Conservation (phyloP, 176 grass and related monocot species). For the Musa troglodytarum region DNA sequence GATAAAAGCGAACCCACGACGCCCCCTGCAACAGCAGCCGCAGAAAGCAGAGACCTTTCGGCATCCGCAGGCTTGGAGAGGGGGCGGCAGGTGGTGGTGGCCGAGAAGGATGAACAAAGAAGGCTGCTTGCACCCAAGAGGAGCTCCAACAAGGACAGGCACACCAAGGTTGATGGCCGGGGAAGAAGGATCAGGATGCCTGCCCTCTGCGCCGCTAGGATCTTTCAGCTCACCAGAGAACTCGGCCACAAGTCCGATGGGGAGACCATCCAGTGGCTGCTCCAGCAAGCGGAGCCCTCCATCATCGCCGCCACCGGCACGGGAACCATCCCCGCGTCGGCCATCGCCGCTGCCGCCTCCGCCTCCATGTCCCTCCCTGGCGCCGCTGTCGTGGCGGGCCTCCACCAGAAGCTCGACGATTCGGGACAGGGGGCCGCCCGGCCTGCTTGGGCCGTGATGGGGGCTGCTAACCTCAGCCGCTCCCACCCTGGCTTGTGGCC, state of each 20-base stretch:
- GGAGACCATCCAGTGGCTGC: slow-evolving; percentile 85
- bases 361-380: slow-evolving; percentile 38
- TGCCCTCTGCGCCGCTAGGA: slow-evolving; percentile 74
- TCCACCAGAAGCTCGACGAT: slow-evolving; percentile 26
- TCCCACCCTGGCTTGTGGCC: slow-evolving; percentile 45
- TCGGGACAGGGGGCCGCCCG: slow-evolving; percentile 1
- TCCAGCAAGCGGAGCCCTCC: slow-evolving; percentile 74
- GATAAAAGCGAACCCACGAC: background rate
- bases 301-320: slow-evolving; percentile 74
- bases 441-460: slow-evolving; percentile 18
- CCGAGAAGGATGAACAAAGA: slow-evolving; percentile 31
- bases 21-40: slow-evolving; percentile 4
- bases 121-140: slow-evolving; percentile 52
- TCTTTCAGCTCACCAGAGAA: slow-evolving; percentile 84
- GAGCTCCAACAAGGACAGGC: slow-evolving; percentile 82
- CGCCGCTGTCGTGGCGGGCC: background rate
- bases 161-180: slow-evolving; percentile 79
- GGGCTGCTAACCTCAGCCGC: slow-evolving; percentile 27
- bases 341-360: slow-evolving; percentile 39
- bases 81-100: slow-evolving; percentile 3
- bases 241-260: slow-evolving; percentile 77
- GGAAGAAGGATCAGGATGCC: slow-evolving; percentile 84
- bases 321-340: slow-evolving; percentile 65
- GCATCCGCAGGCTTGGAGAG: slow-evolving; percentile 16
- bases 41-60: background rate